Percentiles rank a stretch among this genome's conserved stretches.
These are phyloP conservation scores for Schizosaccharomyces versatilis DNA, from an alignment of 1,139 yeast genomes.

Conservation along the genomic window DNA sequence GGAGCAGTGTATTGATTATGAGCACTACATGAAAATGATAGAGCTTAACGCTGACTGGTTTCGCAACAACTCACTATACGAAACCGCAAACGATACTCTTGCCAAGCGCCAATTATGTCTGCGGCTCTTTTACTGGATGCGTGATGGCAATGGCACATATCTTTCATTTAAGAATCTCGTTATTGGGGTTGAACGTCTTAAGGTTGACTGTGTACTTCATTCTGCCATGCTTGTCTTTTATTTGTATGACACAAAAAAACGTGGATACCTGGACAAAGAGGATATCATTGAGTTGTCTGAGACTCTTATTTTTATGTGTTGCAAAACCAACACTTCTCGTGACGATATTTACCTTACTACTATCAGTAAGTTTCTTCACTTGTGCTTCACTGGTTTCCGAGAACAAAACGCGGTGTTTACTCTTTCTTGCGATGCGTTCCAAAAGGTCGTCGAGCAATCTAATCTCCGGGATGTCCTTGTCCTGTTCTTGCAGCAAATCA, in stretches of 20 bases:
- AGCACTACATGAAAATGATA: constrained; percentile 2
- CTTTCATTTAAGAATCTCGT: constrained; percentile 49
- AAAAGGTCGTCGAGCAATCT: not conserved
- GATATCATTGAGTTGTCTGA: constrained; percentile 69
- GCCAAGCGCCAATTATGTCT: constrained; percentile 43
- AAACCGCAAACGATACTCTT: not conserved
- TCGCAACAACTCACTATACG: not conserved
- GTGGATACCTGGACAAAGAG: constrained; percentile 50
- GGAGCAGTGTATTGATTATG: constrained; percentile 67
- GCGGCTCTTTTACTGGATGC: constrained; percentile 30
- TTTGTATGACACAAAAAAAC: constrained; percentile 41
- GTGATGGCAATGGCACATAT: constrained; percentile 29
- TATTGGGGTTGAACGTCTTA: constrained; percentile 45
- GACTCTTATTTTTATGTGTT: constrained; percentile 42
- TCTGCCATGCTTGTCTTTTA: constrained; percentile 59
- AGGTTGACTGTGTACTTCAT: constrained; percentile 56
- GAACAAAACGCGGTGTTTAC: not conserved
- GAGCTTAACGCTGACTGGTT: not conserved
- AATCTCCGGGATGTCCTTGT: not conserved
- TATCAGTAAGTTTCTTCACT: not conserved
- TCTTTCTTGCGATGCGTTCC: not conserved
- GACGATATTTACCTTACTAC: not conserved
- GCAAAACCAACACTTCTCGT: not conserved
- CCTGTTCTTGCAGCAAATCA: not conserved
- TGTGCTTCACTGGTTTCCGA: not conserved